A percentile compares a stretch with the other conserved stretches of the same genome.
Evolutionary conservation across 352 stramenopile species (phyloP).

Genomic region (Phytophthora europaea): DNA sequence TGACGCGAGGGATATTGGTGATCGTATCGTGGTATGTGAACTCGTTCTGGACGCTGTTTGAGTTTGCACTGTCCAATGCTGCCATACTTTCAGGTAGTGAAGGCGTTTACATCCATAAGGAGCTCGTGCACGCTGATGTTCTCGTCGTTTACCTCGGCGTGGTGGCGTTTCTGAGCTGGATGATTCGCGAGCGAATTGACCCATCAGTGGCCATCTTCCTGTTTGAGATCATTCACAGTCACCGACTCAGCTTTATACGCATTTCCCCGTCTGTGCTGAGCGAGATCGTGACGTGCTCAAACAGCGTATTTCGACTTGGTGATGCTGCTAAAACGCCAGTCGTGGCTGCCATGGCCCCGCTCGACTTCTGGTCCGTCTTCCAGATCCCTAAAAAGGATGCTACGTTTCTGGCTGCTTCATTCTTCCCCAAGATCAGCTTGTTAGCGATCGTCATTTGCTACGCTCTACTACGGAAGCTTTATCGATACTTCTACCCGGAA

Average conservation of each 20-base stretch:
- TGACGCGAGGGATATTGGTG: conserved; percentile 25
- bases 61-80: conserved; percentile 42
- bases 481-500: conserved; percentile 22
- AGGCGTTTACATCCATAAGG: conserved; percentile 27
- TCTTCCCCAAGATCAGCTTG: conserved; percentile 33
- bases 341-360: conserved; percentile 26
- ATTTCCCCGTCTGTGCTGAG: conserved; percentile 4
- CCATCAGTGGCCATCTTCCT: conserved; percentile 28
- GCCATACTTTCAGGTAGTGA: conserved; percentile 14
- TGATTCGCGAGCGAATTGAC: conserved; percentile 34
- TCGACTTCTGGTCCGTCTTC: conserved; percentile 30
- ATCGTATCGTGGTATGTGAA: conserved; percentile 41
- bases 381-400: conserved; percentile 26
- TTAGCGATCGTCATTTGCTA: conserved; percentile 21
- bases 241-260: conserved; percentile 23
- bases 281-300: conserved; percentile 19
- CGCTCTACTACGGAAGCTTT: conserved; percentile 24
- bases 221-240: conserved; percentile 33
- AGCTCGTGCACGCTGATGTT: conserved; percentile 44
- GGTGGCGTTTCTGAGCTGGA: conserved; percentile 23
- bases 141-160: conserved; percentile 36
- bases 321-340: background rate
- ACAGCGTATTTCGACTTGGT: conserved; percentile 19
- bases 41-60: conserved; percentile 43
- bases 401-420: conserved; percentile 24